phyloP scores from a whole-genome alignment of 2,329 filamentous ascomycete species.

The Sclerotinia minor region DNA sequence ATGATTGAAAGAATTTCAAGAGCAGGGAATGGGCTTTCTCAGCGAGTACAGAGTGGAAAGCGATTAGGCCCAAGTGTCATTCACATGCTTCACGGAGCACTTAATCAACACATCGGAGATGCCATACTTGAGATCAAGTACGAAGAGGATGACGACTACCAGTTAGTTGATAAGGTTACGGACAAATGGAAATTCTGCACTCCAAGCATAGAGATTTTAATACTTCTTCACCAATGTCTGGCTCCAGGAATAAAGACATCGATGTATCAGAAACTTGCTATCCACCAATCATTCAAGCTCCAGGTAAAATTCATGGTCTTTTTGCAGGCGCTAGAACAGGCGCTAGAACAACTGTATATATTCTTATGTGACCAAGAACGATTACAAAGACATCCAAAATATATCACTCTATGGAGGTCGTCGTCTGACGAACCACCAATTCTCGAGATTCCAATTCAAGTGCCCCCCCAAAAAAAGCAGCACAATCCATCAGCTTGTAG shows the following conservation, averaged over 20 bases:
- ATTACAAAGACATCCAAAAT: conserved; percentile 49
- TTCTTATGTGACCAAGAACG: conserved; percentile 59
- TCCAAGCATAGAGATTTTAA: conserved; percentile 20
- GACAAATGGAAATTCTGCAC: conserved; percentile 46
- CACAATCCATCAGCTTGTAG: conserved; percentile 69
- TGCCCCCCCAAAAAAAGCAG: conserved; percentile 49
- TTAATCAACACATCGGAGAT: conserved; percentile 66
- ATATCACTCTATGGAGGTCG: conserved; percentile 59
- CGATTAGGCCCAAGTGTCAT: conserved; percentile 69
- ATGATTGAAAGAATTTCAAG: conserved; percentile 56
- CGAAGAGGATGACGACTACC: conserved; percentile 55
- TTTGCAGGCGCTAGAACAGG: conserved; percentile 69
- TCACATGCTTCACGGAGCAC: conserved; percentile 70
- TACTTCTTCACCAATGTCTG: conserved; percentile 2
- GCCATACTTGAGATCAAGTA: conserved; percentile 66
- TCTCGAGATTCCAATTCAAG: conserved; percentile 62
- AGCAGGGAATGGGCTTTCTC: conserved; percentile 58
- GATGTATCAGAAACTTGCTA: conserved; percentile 47
- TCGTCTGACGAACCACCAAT: conserved; percentile 59
- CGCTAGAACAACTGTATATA: conserved; percentile 63
- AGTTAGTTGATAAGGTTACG: conserved; percentile 59
- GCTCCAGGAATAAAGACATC: background rate
- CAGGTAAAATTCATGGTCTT: conserved; percentile 61
- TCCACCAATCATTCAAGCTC: conserved; percentile 64
- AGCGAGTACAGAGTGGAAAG: conserved; percentile 62